Evolutionary conservation across 176 grass and related monocot genomes (phyloP).

Genomic region (Elymus sibiricus): DNA sequence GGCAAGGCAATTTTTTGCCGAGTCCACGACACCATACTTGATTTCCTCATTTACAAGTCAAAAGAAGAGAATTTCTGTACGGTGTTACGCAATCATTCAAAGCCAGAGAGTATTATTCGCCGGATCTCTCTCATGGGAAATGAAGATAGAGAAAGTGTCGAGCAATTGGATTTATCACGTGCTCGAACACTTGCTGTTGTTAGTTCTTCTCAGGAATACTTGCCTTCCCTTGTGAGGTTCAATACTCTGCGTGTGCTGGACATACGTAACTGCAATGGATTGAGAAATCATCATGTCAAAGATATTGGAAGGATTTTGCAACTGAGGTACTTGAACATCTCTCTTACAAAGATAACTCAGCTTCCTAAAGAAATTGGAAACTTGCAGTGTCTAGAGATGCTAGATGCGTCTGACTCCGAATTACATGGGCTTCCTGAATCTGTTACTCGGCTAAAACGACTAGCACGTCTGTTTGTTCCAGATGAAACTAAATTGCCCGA

Average conservation of each 20-base stretch:
- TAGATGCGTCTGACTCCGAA: neutral
- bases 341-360: neutral
- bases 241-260: neutral
- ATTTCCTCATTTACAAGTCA: no score
- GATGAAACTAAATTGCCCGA: neutral
- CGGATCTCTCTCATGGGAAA: neutral
- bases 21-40: no score
- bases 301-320: neutral
- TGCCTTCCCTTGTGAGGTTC: neutral
- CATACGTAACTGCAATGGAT: neutral
- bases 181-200: neutral
- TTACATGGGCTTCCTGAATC: neutral
- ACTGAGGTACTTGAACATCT: constrained; percentile 13
- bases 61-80: no score
- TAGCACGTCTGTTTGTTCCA: neutral
- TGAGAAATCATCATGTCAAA: no score
- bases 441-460: neutral
- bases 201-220: neutral
- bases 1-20: no score
- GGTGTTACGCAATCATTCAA: neutral
- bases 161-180: neutral
- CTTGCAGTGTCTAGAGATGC: neutral
- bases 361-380: neutral
- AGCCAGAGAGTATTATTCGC: neutral
- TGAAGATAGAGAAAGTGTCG: neutral